These are phyloP conservation scores for Dendryphion nanum DNA, from an alignment of 2,329 filamentous ascomycete genomes.

Conservation along the genomic window DNA sequence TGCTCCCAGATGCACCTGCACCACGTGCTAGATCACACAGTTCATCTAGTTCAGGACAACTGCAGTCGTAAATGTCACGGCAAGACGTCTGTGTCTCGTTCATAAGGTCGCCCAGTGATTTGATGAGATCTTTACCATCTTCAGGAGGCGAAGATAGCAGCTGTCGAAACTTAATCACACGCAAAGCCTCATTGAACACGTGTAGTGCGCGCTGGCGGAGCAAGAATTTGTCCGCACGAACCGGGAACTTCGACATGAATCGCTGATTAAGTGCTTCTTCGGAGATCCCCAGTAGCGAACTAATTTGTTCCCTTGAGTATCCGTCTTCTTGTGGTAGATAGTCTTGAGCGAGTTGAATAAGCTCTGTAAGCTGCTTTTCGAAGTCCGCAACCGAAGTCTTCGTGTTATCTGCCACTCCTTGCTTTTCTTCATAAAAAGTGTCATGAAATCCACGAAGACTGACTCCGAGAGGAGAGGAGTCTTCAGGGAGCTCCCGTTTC, in stretches of 20 bases:
- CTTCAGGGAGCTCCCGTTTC: constrained; percentile 63
- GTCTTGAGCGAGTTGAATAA: constrained; percentile 67
- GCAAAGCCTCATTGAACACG: constrained; percentile 84
- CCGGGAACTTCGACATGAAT: constrained; percentile 85
- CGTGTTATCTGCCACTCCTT: constrained; percentile 48
- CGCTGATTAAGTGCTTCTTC: constrained; percentile 70
- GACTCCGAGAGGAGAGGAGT: constrained; percentile 78
- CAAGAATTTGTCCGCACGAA: constrained; percentile 83
- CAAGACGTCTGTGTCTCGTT: constrained; percentile 90
- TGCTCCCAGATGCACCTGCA: constrained; percentile 79
- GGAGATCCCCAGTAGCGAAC: constrained; percentile 65
- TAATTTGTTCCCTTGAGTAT: constrained; percentile 85
- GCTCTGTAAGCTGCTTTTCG: constrained; percentile 66
- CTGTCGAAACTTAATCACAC: constrained; percentile 79
- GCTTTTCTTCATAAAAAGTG: constrained; percentile 65
- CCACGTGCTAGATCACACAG: constrained; percentile 76
- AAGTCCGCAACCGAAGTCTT: constrained; percentile 46
- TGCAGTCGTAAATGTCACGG: constrained; percentile 85
- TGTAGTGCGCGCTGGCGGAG: constrained; percentile 85
- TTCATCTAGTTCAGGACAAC: constrained; percentile 86
- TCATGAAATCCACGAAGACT: constrained; percentile 86
- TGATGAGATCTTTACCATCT: constrained; percentile 63
- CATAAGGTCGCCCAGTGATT: constrained; percentile 74
- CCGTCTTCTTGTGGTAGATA: constrained; percentile 77
- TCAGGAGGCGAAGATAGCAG: constrained; percentile 57